These are phyloP conservation scores for Penicillium sp. DNA, from an alignment of 2,329 filamentous ascomycete genomes.

Conservation along the genomic window DNA sequence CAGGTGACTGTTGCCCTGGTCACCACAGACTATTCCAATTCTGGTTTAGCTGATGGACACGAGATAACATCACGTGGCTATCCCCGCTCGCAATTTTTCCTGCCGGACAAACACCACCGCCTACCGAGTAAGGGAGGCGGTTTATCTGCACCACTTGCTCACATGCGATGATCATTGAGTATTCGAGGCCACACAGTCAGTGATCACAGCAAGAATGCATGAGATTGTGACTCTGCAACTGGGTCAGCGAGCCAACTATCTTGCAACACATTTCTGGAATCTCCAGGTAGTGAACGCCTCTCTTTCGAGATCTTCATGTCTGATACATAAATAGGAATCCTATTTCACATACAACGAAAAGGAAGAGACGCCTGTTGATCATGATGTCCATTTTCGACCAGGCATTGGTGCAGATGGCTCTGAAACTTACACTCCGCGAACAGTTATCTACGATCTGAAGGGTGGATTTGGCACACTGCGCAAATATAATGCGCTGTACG, in stretches of 20 bases:
- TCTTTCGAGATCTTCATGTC: constrained; percentile 1
- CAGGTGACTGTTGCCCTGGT: constrained; percentile 34
- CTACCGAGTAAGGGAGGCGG: background rate
- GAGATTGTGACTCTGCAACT: constrained; percentile 94
- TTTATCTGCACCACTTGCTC: constrained; percentile 11
- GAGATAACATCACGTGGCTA: constrained; percentile 20
- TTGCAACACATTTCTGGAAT: constrained; percentile 98
- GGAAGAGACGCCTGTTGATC: constrained; percentile 64
- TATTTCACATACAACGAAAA: constrained; percentile 84
- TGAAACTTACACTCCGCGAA: constrained; percentile 88
- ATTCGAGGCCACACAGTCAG: background rate
- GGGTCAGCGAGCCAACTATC: constrained; percentile 86
- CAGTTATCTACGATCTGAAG: constrained; percentile 92
- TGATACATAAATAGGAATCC: constrained; percentile 63
- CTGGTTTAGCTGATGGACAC: constrained; percentile 1
- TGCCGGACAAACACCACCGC: background rate
- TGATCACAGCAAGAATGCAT: constrained; percentile 59
- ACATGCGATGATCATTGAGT: background rate
- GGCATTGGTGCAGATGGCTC: constrained; percentile 76
- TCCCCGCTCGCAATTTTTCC: background rate
- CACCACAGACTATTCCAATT: constrained; percentile 13
- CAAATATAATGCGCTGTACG: constrained; percentile 85
- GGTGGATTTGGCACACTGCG: constrained; percentile 83
- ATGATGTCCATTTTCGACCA: constrained; percentile 82
- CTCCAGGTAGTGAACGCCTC: constrained; percentile 60